These are phyloP conservation scores for Infundibulicybe gibba DNA, from an alignment of 768 basidiomycete species.

Conservation along the genomic window DNA sequence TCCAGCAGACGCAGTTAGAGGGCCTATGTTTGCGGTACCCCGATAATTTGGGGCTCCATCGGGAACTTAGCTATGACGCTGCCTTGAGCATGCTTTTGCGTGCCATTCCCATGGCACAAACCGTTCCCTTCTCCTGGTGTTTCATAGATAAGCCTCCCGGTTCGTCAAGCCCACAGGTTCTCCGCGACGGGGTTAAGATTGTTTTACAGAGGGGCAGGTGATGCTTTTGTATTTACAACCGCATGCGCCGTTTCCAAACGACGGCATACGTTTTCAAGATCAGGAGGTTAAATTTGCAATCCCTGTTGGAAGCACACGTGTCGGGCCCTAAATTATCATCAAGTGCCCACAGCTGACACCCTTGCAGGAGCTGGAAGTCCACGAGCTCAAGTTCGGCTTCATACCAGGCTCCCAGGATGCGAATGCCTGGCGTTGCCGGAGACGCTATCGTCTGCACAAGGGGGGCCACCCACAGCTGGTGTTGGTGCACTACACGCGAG, in stretches of 20 bases:
- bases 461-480: conserved; percentile 73
- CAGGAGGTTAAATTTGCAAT: conserved; percentile 60
- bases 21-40: conserved; percentile 70
- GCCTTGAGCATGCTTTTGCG: conserved; percentile 61
- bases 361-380: conserved; percentile 70
- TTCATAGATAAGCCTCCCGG: conserved; percentile 79
- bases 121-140: conserved; percentile 63
- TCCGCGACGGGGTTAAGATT: neutral
- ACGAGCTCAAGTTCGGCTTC: conserved; percentile 74
- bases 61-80: conserved; percentile 49
- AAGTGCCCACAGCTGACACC: conserved; percentile 1
- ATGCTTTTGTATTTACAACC: conserved; percentile 63
- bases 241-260: conserved; percentile 60
- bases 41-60: conserved; percentile 56
- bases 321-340: conserved; percentile 28
- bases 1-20: conserved; percentile 51
- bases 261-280: conserved; percentile 78
- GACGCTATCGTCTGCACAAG: conserved; percentile 69
- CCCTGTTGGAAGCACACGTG: conserved; percentile 46
- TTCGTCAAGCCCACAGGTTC: conserved; percentile 23
- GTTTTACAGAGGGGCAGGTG: conserved; percentile 54
- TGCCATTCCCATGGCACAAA: conserved; percentile 53
- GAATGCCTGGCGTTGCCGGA: conserved; percentile 62
- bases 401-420: conserved; percentile 61
- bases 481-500: conserved; percentile 74